Percentiles rank a stretch among this genome's conserved stretches.
Evolutionary conservation across 371 early-diverging fungal species (phyloP).

Genomic region (Sporodiniella umbellata): DNA sequence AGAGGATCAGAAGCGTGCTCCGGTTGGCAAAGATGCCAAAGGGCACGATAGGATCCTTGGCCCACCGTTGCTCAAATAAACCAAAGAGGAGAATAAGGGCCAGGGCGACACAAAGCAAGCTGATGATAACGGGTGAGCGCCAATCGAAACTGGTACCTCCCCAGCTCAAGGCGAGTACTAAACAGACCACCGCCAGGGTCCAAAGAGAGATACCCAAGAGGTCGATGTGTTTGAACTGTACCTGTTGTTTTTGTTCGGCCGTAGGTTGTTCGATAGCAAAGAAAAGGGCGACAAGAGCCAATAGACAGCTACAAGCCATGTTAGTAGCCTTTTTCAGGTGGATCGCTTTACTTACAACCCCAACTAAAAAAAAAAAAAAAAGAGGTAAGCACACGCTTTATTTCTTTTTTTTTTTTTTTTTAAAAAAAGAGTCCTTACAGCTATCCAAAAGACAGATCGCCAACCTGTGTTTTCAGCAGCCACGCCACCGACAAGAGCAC

Average conservation of each 20-base stretch:
- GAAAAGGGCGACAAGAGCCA: constrained; percentile 15
- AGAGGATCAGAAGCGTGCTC: constrained; percentile 40
- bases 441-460: constrained; percentile 43
- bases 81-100: constrained; percentile 33
- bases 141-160: constrained; percentile 45
- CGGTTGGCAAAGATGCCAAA: constrained; percentile 47
- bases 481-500: constrained; percentile 52
- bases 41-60: constrained; percentile 52
- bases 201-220: constrained; percentile 29
- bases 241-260: not conserved
- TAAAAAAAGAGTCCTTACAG: too few species aligned
- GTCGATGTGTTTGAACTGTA: constrained; percentile 15
- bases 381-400: too few species aligned
- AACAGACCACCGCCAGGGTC: constrained; percentile 22
- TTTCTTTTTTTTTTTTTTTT: too few species aligned
- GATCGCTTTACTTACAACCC: too few species aligned
- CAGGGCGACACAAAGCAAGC: constrained; percentile 43
- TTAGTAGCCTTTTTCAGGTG: constrained; percentile 5
- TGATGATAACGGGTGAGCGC: constrained; percentile 43
- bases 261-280: constrained; percentile 23
- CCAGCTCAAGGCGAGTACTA: constrained; percentile 38
- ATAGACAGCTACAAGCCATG: constrained; percentile 30
- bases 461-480: constrained; percentile 28
- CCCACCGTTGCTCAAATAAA: constrained; percentile 36
- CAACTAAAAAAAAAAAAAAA: not conserved